Base-by-base conservation (phyloP, 805 yeast species). In the Candida oleophila region DNA sequence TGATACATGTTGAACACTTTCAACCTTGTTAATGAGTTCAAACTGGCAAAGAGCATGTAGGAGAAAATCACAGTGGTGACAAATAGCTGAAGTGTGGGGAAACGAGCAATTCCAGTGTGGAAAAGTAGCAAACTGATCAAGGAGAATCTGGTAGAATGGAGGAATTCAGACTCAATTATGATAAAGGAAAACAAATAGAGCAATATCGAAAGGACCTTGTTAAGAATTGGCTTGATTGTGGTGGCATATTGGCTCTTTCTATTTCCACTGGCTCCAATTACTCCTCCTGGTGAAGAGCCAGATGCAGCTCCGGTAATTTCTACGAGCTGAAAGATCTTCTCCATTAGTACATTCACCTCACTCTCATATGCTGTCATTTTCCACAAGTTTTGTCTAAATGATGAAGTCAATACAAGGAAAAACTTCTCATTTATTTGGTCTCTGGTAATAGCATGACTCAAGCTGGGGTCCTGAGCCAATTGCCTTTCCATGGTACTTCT, bases 1-100 rank as follows among this genome's bases (percentile, higher is more conserved):
- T 86, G 90, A 60, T 87, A 89, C 62, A 85, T 75, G 59, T 85
- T 84, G 72, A 89, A 89, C 4, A 89, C 68, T 49, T 83, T 81
- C 48, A 88, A 74, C 41, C 79, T 76, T 3, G 91, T 78, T 43
- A 89, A 71, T 20, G 91, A 81, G 25, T 77, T 73, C 58, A 86
- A 72, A 1, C 94, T 76, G 22, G 84, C 71, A n/a, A 80, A 53
- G 48, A 87, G 74, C 90, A 89, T 87, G 63, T 81, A 86, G 2
- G 81, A 75, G 20, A 85, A 66, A 1, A 71, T 48, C 30, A 79
- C 60, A 15, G 57, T 48, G 1, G 82, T 72, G 4, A 69, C 61
- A 40, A 79, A 39, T 44, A 77, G 61, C 54, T 74, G 66, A 16
- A 66, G 52, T 3, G 65, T 42, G 28, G 52, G 57, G 32, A 55